Percentiles rank a stretch among this genome's conserved stretches.
phyloP scores from a whole-genome alignment of 208 protist genomes.

The Trypanosoma lewisi region DNA sequence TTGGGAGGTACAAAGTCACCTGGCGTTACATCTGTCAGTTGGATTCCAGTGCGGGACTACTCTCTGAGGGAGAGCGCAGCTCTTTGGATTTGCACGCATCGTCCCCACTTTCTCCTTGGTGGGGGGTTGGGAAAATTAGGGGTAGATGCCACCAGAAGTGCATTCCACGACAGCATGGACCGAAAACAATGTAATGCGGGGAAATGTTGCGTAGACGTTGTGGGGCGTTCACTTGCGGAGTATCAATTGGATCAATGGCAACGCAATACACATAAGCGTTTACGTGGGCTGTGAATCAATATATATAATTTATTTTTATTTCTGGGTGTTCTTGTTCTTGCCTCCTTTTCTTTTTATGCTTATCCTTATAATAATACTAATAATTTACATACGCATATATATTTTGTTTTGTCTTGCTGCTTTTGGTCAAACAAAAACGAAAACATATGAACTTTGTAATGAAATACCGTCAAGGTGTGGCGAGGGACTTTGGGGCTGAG shows the following conservation, averaged over 20 bases:
- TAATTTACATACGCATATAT: too few species aligned
- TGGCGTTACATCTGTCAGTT: constrained; percentile 39
- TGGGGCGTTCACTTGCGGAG: constrained; percentile 30
- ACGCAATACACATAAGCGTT: constrained; percentile 37
- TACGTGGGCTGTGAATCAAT: constrained; percentile 30
- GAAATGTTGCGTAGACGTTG: neutral
- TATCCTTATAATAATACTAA: neutral
- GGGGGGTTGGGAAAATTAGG: neutral
- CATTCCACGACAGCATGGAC: neutral
- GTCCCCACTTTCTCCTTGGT: constrained; percentile 3
- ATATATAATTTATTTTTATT: too few species aligned
- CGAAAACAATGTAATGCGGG: neutral
- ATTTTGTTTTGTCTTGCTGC: too few species aligned
- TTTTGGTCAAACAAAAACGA: too few species aligned
- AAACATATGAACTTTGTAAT: neutral
- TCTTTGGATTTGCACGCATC: constrained; percentile 43
- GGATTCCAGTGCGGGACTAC: constrained; percentile 34
- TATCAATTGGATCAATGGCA: constrained; percentile 60
- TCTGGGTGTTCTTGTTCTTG: neutral
- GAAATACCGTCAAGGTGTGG: too few species aligned
- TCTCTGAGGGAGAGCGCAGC: constrained; percentile 39
- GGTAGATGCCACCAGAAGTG: neutral
- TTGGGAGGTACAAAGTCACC: constrained; percentile 54
- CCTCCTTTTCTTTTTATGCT: neutral
- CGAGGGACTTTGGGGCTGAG: neutral